A percentile compares a stretch with the other conserved stretches of the same genome.
Conservation (phyloP, 768 basidiomycete genomes). For the Rhizopogon vesiculosus region DNA sequence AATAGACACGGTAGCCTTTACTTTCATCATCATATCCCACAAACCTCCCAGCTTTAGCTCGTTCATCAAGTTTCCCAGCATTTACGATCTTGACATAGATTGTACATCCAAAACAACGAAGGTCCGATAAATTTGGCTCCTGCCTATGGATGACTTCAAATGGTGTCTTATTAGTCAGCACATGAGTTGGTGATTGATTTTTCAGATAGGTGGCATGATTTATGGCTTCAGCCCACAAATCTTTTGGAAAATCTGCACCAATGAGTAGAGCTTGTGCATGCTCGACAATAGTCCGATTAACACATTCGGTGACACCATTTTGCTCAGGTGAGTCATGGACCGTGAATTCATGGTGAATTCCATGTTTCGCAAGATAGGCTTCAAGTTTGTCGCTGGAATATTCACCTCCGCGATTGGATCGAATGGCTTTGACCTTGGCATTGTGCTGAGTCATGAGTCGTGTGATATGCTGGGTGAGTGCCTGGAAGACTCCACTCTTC, state of each 20-base stretch:
- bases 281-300: constrained; percentile 20
- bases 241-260: constrained; percentile 11
- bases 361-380: constrained; percentile 10
- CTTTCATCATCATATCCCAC: too few relatives aligned
- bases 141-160: constrained; percentile 12
- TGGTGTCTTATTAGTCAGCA: constrained; percentile 18
- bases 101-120: constrained; percentile 19
- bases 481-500: constrained; percentile 20
- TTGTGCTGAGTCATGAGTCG: constrained; percentile 21
- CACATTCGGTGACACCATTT: constrained; percentile 24
- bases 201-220: constrained; percentile 14
- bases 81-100: constrained; percentile 3
- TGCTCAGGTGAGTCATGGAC: constrained; percentile 19
- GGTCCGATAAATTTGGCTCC: constrained; percentile 22
- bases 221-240: constrained; percentile 22
- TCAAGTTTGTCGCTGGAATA: constrained; percentile 16
- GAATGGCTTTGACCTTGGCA: constrained; percentile 13
- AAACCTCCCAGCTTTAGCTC: constrained; percentile 5
- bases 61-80: constrained; percentile 8
- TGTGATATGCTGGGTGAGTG: constrained; percentile 20
- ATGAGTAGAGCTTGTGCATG: constrained; percentile 14
- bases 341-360: constrained; percentile 16
- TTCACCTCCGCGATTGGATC: constrained; percentile 22
- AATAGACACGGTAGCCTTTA: too few relatives aligned
- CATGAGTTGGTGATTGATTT: constrained; percentile 15